These are phyloP conservation scores for Amanita phalloides DNA, from an alignment of 768 basidiomycete species.

Conservation along the genomic window DNA sequence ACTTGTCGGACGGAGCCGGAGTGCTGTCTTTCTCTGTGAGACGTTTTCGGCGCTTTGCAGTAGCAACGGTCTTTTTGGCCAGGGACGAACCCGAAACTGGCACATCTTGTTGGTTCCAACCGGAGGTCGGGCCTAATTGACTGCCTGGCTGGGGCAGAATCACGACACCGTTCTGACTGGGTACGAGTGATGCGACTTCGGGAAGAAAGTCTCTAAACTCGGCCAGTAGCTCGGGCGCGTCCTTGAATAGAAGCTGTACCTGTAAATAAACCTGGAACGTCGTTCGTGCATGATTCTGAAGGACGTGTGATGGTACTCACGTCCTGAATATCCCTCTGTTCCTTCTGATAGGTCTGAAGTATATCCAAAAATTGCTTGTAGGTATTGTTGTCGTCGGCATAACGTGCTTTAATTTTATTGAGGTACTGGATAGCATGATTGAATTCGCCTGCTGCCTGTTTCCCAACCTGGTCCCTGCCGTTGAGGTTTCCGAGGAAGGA, in stretches of 20 bases:
- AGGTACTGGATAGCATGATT: conserved; percentile 94
- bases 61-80: conserved; percentile 32
- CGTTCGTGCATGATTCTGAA: conserved; percentile 6
- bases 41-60: conserved; percentile 51
- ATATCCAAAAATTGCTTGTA: conserved; percentile 89
- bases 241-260: conserved; percentile 73
- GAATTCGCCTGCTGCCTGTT: conserved; percentile 60
- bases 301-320: conserved; percentile 29
- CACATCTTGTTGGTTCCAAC: conserved; percentile 22
- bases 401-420: conserved; percentile 96
- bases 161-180: conserved; percentile 29
- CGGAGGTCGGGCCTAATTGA: conserved; percentile 26
- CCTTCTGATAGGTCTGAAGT: conserved; percentile 79
- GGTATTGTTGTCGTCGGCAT: conserved; percentile 79
- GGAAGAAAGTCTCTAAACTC: conserved; percentile 81
- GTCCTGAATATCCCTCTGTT: conserved; percentile 62
- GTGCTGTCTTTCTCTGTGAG: conserved; percentile 58
- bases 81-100: conserved; percentile 26
- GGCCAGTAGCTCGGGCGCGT: conserved; percentile 65
- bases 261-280: conserved; percentile 69
- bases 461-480: conserved; percentile 37
- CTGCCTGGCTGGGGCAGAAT: conserved; percentile 39
- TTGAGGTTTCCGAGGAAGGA: conserved; percentile 55
- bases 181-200: conserved; percentile 37
- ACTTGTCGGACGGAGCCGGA: conserved; percentile 42